These are phyloP conservation scores for Casaregolazyma suthepensis DNA, from an alignment of 1,139 yeast genomes.

Conservation along the genomic window DNA sequence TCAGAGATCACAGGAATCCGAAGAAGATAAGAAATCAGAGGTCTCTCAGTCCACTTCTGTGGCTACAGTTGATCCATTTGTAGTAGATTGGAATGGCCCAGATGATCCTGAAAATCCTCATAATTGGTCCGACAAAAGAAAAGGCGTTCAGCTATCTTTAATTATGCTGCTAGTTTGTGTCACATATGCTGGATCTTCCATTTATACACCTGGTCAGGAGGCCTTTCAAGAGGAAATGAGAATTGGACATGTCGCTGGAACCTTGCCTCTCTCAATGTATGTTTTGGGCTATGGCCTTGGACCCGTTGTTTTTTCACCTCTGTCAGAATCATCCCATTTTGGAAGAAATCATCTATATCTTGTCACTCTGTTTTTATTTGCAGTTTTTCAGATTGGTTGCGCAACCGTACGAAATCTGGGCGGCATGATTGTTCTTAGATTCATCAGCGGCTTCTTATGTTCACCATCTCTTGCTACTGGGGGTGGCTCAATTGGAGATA, in stretches of 20 bases:
- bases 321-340: conserved; percentile 44
- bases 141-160: conserved; percentile 37
- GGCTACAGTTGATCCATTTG: too few species aligned
- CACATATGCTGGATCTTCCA: conserved; percentile 57
- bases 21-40: background rate
- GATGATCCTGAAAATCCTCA: conserved; percentile 53
- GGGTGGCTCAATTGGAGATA: conserved; percentile 77
- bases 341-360: conserved; percentile 54
- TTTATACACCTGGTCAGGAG: conserved; percentile 51
- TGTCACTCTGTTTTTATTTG: conserved; percentile 46
- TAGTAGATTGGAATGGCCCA: too few species aligned
- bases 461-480: conserved; percentile 85
- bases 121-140: conserved; percentile 46
- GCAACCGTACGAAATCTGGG: conserved; percentile 45
- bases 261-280: conserved; percentile 49
- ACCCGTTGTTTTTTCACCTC: conserved; percentile 50
- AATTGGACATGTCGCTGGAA: conserved; percentile 39
- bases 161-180: conserved; percentile 44
- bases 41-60: too few species aligned
- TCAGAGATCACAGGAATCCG: background rate
- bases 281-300: conserved; percentile 55
- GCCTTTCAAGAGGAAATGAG: conserved; percentile 40
- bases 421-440: conserved; percentile 53
- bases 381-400: conserved; percentile 47
- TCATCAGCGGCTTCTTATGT: conserved; percentile 73